Evolutionary conservation across 2,329 filamentous ascomycete genomes (phyloP), one percentile per base, ranked within the genome.

Genomic region (Diaporthe citrichinensis): DNA sequence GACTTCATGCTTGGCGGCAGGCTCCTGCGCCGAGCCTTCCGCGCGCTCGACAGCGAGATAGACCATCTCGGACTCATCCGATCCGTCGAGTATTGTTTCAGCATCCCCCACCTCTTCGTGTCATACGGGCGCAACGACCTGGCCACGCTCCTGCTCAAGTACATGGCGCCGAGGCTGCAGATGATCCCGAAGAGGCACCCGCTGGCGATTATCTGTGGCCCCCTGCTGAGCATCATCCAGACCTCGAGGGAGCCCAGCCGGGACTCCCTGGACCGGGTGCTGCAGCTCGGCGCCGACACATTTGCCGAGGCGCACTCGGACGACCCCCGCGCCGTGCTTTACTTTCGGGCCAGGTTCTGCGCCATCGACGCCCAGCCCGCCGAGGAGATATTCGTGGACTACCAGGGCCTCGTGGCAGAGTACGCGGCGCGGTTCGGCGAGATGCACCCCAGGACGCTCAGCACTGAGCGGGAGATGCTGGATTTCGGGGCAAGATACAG

Each of bases 131-230:
- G 34, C 31, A 39, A 59, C 57, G 57, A 36, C 20, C 34, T 59
- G 23, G 57, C 36, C 34, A n/a, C 23, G 17, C 58, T 61, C 0
- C 6, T 61, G n/a, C 34, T 61, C 36, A 61, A 41, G 23, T 61
- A 61, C 36, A 61, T 61, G 34, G 34, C 58, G 23, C 58, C 34
- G 0, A 8, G 58, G 58, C 36, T 41, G 3, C 10, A 39, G 34
- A 25, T 61, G 58, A 61, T 61, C 34, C 58, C 58, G 10, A 41
- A 61, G n/a, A 41, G 58, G 36, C 23, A 41, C 36, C 58, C 58
- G 34, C 23, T 41, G 36, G 58, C 58, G 3, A 61, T 61, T 10
- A 36, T 41, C 23, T 61, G 58, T 25, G 58, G 23, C 1, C 34
- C 58, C 6, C 12, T 41, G 23, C 36, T 59, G 4, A 59, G 34